A percentile compares a stretch with the other conserved stretches of the same genome.
Evolutionary conservation across 2,329 filamentous ascomycete species (phyloP).

Genomic region (Fonsecaea pugnacius): DNA sequence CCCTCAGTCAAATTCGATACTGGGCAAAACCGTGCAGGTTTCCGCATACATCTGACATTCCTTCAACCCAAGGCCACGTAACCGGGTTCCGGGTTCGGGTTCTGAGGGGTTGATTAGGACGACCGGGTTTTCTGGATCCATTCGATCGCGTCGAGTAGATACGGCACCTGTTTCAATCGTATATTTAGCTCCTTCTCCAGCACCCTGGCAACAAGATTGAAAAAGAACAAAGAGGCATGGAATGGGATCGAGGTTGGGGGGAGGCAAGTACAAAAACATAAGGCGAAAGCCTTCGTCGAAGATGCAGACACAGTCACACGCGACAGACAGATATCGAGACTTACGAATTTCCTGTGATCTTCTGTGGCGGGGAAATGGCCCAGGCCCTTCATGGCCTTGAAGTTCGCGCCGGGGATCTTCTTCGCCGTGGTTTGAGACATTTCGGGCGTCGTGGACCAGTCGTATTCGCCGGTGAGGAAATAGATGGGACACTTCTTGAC

Average conservation of each 20-base stretch:
- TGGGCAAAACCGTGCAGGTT: too few relatives aligned
- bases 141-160: slow-evolving; percentile 29
- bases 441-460: slow-evolving; percentile 34
- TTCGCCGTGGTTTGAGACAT: slow-evolving; percentile 54
- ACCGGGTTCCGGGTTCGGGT: neutral
- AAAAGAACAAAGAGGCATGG: too few relatives aligned
- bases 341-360: slow-evolving; percentile 47
- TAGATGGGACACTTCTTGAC: slow-evolving; percentile 56
- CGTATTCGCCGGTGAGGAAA: slow-evolving; percentile 52
- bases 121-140: slow-evolving; percentile 30
- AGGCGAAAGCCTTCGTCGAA: too few relatives aligned
- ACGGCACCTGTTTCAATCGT: slow-evolving; percentile 16
- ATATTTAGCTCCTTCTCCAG: neutral
- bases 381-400: slow-evolving; percentile 52
- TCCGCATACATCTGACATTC: neutral
- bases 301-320: neutral
- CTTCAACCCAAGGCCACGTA: neutral
- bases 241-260: too few relatives aligned
- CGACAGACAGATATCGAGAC: neutral
- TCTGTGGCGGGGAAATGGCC: slow-evolving; percentile 57
- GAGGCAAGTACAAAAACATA: too few relatives aligned
- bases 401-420: slow-evolving; percentile 53
- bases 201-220: too few relatives aligned
- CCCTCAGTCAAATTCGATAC: too few relatives aligned
- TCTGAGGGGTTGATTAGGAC: neutral